Base-by-base conservation (phyloP, 257 asterid genomes). In the Anisodus tanguticus region DNA sequence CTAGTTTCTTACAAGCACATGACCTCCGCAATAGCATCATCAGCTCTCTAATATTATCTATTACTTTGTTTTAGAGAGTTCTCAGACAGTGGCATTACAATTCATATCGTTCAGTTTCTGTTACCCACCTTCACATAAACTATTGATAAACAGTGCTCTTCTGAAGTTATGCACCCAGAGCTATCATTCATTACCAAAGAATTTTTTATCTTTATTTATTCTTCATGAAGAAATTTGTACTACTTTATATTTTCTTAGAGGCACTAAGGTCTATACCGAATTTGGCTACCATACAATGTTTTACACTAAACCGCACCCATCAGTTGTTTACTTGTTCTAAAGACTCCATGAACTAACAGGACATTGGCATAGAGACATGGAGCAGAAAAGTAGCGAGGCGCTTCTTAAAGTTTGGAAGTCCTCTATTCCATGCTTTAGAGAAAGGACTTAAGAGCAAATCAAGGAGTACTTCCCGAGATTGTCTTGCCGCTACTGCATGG, bases 401-500 rank as follows among this genome's bases (percentile, higher is more conserved):
- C 66, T 10, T 95, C 37, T 68, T 93, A 83, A 90, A 85, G 82
- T 85, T 85, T 15, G 97, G 98, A 77, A 80, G 74, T 45, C 89
- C 91, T 35, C 88, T 95, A 22, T 95, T 95, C 58, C 90, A 85
- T 68, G 92, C 93, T 70, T 79, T 95, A 89, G 92, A 87, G 47
- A 91, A 93, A 89, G 99, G 99, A 74, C 90, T 95, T 9, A 89
- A 87, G 84, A 91, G 93, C 91, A 91, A 91, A 85, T 86, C 86
- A 17, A 95, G 86, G 80, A 88, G 94, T 86, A 91, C 93, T 71
- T 89, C 97, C 13, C 87, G 96, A 43, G 98, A 95, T 59, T 91
- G 95, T 79, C 91, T 95, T 13, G 84, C 90, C 4, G 91, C 92
- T 49, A 86, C 92, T 69, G 90, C 99, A 79, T 95, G 98, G 98